A percentile compares a stretch with the other conserved stretches of the same genome.
Conservation (phyloP, 768 basidiomycete genomes). For the Lentinula edodes region DNA sequence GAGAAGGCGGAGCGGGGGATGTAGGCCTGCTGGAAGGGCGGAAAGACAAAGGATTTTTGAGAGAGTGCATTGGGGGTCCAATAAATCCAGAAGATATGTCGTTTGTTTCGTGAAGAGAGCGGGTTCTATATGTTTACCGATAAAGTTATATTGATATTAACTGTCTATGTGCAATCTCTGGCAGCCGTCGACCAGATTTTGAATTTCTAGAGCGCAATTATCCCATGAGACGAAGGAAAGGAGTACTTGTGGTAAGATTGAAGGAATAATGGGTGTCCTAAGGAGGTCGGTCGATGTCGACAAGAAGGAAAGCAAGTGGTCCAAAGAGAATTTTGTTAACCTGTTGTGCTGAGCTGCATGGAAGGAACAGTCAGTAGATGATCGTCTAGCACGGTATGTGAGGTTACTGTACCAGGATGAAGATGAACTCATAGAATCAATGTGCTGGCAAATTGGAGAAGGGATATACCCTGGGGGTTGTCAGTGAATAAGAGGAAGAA, state of each 20-base stretch:
- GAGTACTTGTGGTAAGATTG: slow-evolving; percentile 4
- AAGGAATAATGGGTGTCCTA: slow-evolving; percentile 33
- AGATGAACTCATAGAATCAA: slow-evolving; percentile 46
- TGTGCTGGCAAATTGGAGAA: slow-evolving; percentile 20
- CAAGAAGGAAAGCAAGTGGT: slow-evolving; percentile 52
- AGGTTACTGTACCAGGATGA: slow-evolving; percentile 24
- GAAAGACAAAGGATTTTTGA: slow-evolving; percentile 65
- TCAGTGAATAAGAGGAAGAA: slow-evolving; percentile 7
- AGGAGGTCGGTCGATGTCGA: slow-evolving; percentile 77
- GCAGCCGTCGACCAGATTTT: slow-evolving; percentile 37
- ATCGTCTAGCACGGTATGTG: slow-evolving; percentile 6
- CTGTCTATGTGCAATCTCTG: slow-evolving; percentile 26
- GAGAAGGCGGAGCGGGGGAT: slow-evolving; percentile 39
- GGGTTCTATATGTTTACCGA: slow-evolving; percentile 8
- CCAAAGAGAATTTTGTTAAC: slow-evolving; percentile 53
- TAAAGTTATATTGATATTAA: slow-evolving; percentile 16
- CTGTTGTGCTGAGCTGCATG: slow-evolving; percentile 40
- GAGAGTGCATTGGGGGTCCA: slow-evolving; percentile 49
- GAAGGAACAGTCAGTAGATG: slow-evolving; percentile 7
- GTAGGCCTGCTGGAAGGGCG: slow-evolving; percentile 58
- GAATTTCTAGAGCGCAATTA: slow-evolving; percentile 24
- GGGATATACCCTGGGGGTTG: slow-evolving; percentile 11
- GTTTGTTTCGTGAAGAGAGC: neutral
- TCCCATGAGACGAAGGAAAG: slow-evolving; percentile 33
- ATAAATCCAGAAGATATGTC: neutral